A percentile compares a stretch with the other conserved stretches of the same genome.
Conservation (phyloP, 768 basidiomycete genomes). For the Rubroboletus pulcherrimus region DNA sequence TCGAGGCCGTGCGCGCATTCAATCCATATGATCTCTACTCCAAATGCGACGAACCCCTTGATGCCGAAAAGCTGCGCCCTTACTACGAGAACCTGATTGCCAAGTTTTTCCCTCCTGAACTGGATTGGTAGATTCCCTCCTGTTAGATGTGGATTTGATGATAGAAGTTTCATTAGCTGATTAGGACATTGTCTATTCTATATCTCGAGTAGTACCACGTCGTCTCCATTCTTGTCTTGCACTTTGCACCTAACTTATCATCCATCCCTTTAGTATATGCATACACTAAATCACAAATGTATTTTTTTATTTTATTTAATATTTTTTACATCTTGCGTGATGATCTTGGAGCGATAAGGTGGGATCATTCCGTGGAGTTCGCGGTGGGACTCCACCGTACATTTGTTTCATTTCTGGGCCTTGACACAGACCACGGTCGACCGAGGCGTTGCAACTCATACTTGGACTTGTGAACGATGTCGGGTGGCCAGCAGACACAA, state of each 20-base stretch:
- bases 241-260: slow-evolving; percentile 17
- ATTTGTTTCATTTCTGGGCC: not conserved
- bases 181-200: slow-evolving; percentile 2
- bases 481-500: slow-evolving; percentile 8
- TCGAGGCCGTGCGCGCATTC: slow-evolving; percentile 79
- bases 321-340: not conserved
- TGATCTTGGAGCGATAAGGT: slow-evolving; percentile 21
- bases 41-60: slow-evolving; percentile 72
- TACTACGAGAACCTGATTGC: slow-evolving; percentile 82
- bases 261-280: not conserved
- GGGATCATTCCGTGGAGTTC: not conserved
- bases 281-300: not conserved
- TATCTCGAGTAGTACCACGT: not conserved
- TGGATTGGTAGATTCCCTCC: slow-evolving; percentile 68
- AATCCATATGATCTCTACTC: slow-evolving; percentile 95
- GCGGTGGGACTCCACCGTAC: not conserved
- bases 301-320: not conserved
- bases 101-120: slow-evolving; percentile 78
- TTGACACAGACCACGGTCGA: not conserved
- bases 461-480: slow-evolving; percentile 8
- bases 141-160: not conserved
- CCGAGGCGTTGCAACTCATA: not conserved
- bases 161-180: slow-evolving; percentile 4
- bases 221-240: not conserved
- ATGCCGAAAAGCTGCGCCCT: slow-evolving; percentile 61